Base-by-base conservation (phyloP, 2,329 filamentous ascomycete genomes). In the Colletotrichum horii region DNA sequence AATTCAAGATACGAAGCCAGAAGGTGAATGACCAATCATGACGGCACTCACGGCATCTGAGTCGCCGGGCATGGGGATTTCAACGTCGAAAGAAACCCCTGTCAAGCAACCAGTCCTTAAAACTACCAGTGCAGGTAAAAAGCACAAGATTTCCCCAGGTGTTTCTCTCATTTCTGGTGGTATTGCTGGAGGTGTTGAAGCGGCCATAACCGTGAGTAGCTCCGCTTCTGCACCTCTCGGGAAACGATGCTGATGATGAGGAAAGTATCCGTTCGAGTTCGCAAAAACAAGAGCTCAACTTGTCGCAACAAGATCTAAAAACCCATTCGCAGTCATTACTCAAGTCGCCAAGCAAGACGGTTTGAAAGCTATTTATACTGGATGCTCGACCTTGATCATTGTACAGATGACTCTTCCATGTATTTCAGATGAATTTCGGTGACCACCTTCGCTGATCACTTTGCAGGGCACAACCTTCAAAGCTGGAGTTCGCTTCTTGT, bases 261-360 rank as follows among this genome's bases (percentile, higher is more conserved):
- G n/a, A n/a, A 74, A 88, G 85, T 93, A 93, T 81, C 92, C 92
- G 1, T 90, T 93, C 78, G 92, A 94, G 80, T 94, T 93, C 78
- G 91, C 92, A 70, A 94, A 94, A 82, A 93, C 92, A 1, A 85
- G 91, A 70, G 88, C 91, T 4, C 91, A 93, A 77, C 84, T 93
- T n/a, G 85, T 82, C 9, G 68, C 84, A 60, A 83, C 79, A 55
- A 71, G 75, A 3, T 81, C 86, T 19, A 84, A 85, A 55, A 93
- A 93, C 70, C 92, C 91, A 0, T 90, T 93, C 78, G 79, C 84
- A 0, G 87, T 93, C 8, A 89, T 94, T 36, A 72, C 83, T 6
- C 84, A 89, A 30, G 89, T 93, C 9, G 88, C 90, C 66, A 84
- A 84, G 24, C 83, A 87, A 19, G 91, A 94, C 83, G 91, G 92